phyloP scores from a whole-genome alignment of 2,329 filamentous ascomycete genomes.

The Arthrobotrys iridis region DNA sequence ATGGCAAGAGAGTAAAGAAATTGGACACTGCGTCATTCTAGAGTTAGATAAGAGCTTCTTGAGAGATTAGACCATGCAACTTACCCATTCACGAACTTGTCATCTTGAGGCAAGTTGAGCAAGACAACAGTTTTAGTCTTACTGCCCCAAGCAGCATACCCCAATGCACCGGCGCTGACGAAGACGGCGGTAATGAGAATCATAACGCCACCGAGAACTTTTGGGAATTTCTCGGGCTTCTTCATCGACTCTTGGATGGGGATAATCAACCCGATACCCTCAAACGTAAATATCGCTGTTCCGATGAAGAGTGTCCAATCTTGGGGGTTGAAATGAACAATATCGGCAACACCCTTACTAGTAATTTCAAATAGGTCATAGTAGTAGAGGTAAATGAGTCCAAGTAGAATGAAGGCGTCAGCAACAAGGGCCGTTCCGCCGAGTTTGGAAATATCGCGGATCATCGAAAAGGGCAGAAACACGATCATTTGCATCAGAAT shows the following conservation, averaged over 20 bases:
- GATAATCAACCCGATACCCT: slow-evolving; percentile 96
- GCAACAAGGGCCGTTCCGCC: slow-evolving; percentile 93
- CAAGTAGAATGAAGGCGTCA: slow-evolving; percentile 91
- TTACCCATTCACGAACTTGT: slow-evolving; percentile 85
- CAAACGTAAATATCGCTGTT: slow-evolving; percentile 98
- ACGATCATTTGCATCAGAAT: slow-evolving; percentile 95
- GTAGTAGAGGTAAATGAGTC: slow-evolving; percentile 93
- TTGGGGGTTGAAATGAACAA: slow-evolving; percentile 86
- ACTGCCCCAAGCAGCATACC: slow-evolving; percentile 94
- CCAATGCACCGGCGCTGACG: slow-evolving; percentile 87
- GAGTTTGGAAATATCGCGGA: slow-evolving; percentile 96
- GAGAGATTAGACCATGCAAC: neutral
- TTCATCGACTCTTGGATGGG: slow-evolving; percentile 98
- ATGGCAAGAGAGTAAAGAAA: slow-evolving; percentile 99
- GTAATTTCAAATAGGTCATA: slow-evolving; percentile 89
- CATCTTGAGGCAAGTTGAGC: slow-evolving; percentile 94
- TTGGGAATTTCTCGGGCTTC: slow-evolving; percentile 86
- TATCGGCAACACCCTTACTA: slow-evolving; percentile 77
- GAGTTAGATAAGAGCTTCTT: neutral
- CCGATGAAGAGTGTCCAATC: slow-evolving; percentile 98
- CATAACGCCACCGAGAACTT: slow-evolving; percentile 90
- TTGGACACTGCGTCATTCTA: slow-evolving; percentile 70
- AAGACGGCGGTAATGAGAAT: slow-evolving; percentile 92
- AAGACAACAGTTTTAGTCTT: slow-evolving; percentile 96
- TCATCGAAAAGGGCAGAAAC: slow-evolving; percentile 90